These are phyloP conservation scores for Tetracladium maxilliforme DNA, from an alignment of 2,329 filamentous ascomycete genomes.

Conservation along the genomic window DNA sequence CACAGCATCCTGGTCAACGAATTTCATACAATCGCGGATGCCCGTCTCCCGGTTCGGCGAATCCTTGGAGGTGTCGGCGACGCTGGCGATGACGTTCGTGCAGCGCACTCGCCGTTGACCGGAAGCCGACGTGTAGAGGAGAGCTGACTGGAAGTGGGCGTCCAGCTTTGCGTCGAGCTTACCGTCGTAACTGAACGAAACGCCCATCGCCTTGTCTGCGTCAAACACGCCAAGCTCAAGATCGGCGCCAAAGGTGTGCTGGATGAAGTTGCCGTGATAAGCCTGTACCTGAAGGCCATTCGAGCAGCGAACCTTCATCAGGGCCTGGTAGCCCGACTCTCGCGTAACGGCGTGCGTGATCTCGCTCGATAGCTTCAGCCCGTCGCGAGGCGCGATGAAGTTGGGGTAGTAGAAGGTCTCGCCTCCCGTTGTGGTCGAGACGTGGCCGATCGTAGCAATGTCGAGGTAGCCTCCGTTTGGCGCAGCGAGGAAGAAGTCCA, in stretches of 20 bases:
- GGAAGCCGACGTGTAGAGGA: constrained; percentile 84
- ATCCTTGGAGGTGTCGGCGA: constrained; percentile 73
- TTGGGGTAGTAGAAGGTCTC: constrained; percentile 97
- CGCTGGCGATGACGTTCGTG: constrained; percentile 83
- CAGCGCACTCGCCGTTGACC: constrained; percentile 86
- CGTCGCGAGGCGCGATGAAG: constrained; percentile 78
- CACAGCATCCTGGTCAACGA: constrained; percentile 91
- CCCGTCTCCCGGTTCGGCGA: too few relatives aligned
- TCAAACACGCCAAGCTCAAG: constrained; percentile 88
- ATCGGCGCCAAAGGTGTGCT: constrained; percentile 89
- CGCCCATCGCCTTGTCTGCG: constrained; percentile 81
- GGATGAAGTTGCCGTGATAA: constrained; percentile 95
- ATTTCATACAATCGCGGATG: constrained; percentile 67
- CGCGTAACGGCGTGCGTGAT: constrained; percentile 74
- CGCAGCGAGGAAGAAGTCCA: constrained; percentile 89
- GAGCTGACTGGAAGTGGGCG: constrained; percentile 89
- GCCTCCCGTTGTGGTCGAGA: constrained; percentile 79
- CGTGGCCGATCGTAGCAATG: constrained; percentile 80
- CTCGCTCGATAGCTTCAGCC: constrained; percentile 70
- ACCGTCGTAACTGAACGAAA: constrained; percentile 89
- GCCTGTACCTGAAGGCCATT: constrained; percentile 85
- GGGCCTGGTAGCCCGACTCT: constrained; percentile 85
- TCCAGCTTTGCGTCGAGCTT: constrained; percentile 96
- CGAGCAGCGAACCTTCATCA: constrained; percentile 97
- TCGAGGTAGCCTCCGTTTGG: constrained; percentile 86